Evolutionary conservation across 495 filamentous ascomycete species (phyloP).

Genomic region (Trichoderma gamsii): DNA sequence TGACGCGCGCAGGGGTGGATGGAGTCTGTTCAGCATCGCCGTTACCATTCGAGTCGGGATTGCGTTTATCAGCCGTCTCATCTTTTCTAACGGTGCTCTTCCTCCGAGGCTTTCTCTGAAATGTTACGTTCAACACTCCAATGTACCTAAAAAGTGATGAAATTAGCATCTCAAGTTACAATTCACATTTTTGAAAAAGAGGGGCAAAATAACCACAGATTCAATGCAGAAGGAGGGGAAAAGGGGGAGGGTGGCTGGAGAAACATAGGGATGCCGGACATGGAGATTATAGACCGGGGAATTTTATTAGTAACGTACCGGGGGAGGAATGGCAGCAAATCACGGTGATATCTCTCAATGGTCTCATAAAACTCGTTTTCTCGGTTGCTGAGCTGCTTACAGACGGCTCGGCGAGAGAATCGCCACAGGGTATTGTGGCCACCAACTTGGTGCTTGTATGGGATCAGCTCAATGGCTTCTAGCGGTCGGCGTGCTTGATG

Average conservation of each 20-base stretch:
- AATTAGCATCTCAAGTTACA: slow-evolving; percentile 20
- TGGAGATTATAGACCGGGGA: not conserved
- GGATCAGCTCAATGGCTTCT: slow-evolving; percentile 91
- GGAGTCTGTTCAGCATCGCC: slow-evolving; percentile 27
- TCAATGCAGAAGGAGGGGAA: not conserved
- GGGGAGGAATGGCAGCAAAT: slow-evolving; percentile 83
- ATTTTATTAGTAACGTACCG: slow-evolving; percentile 56
- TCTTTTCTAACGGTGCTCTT: slow-evolving; percentile 49
- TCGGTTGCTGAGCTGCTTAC: slow-evolving; percentile 93
- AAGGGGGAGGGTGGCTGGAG: not conserved
- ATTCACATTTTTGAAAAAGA: not conserved
- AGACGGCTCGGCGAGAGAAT: slow-evolving; percentile 89
- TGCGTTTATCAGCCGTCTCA: slow-evolving; percentile 24
- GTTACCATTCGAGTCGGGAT: slow-evolving; percentile 21
- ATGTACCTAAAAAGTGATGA: slow-evolving; percentile 63
- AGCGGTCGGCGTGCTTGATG: slow-evolving; percentile 54
- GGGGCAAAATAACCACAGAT: not conserved
- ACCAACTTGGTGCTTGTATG: slow-evolving; percentile 94
- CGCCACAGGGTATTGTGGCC: slow-evolving; percentile 95
- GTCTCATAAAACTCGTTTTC: slow-evolving; percentile 99
- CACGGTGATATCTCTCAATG: slow-evolving; percentile 81
- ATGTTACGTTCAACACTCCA: slow-evolving; percentile 94
- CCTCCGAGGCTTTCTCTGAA: slow-evolving; percentile 72
- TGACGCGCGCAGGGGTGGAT: slow-evolving; percentile 43
- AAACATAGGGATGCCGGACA: not conserved